Evolutionary conservation across 495 filamentous ascomycete genomes (phyloP), one percentile per base, ranked within the genome.

Genomic region (Aspergillus funiculosus): DNA sequence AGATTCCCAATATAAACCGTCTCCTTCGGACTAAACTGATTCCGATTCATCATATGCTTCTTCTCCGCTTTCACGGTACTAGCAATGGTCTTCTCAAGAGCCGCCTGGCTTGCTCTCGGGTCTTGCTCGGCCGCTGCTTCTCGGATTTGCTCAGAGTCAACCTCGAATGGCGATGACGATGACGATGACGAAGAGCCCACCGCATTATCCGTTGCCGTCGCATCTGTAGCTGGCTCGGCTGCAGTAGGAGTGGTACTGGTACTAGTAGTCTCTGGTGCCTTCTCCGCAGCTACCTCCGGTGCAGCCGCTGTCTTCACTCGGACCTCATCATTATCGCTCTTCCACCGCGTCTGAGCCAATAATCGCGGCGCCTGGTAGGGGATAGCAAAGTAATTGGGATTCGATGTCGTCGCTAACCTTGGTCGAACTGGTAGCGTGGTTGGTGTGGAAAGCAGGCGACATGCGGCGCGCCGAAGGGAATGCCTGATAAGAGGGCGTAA

Each of bases 1-100:
- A 98, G 61, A 68, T 98, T 98, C 26, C 86, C 86, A 51, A 96
- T 56, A 56, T 88, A 96, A 36, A 94, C 45, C 6, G 68, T 76
- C 39, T 68, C 57, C 24, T 68, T 63, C 11, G 61, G 64, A 2
- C 49, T 38, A 37, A 11, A 35, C 9, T 27, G 35, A 18, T 22
- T 29, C 14, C 13, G 15, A 36, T 11, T 25, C 7, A 48, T 1
- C 4, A 41, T 7, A 0, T 26, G 21, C 2, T 14, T 4, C 28
- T 41, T 48, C 19, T 32, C 27, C 10, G 10, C n/a, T 8, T 17
- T 25, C 11, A 18, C 24, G 18, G 18, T 25, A 18, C 15, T 28
- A 13, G 9, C 18, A 20, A 38, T 17, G n/a, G 14, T 18, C 7
- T 30, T 14, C n/a, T 32, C 29, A 19, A 28, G 8, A 25, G 53